Conservation (phyloP, 2,329 filamentous ascomycete species). For the Fusarium sp. region DNA sequence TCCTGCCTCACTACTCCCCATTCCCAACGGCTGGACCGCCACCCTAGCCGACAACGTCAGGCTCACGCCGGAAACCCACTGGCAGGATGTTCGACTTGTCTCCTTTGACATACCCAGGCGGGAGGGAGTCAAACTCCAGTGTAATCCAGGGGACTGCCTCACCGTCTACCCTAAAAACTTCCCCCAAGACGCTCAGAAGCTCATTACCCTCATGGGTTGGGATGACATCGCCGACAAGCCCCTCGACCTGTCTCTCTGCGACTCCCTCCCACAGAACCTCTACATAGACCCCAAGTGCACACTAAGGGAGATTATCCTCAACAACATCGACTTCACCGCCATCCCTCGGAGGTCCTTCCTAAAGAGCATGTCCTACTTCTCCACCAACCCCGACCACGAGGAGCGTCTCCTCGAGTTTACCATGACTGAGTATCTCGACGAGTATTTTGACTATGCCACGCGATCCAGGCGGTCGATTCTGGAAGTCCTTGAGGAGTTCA, state of each 20-base stretch:
- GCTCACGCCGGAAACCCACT: slow-evolving; percentile 81
- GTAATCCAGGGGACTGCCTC: slow-evolving; percentile 81
- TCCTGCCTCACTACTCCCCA: slow-evolving; percentile 59
- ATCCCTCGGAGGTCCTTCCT: slow-evolving; percentile 93
- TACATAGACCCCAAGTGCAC: slow-evolving; percentile 63
- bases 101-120: slow-evolving; percentile 63
- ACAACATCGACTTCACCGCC: slow-evolving; percentile 89
- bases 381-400: slow-evolving; percentile 77
- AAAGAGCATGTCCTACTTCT: slow-evolving; percentile 80
- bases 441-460: slow-evolving; percentile 96
- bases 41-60: slow-evolving; percentile 75
- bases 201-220: slow-evolving; percentile 87
- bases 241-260: slow-evolving; percentile 63
- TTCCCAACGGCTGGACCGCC: slow-evolving; percentile 68
- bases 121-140: slow-evolving; percentile 45
- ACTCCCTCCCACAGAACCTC: slow-evolving; percentile 50
- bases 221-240: slow-evolving; percentile 75
- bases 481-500: slow-evolving; percentile 92
- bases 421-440: slow-evolving; percentile 82
- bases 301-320: slow-evolving; percentile 79
- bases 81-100: slow-evolving; percentile 94
- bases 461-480: slow-evolving; percentile 90
- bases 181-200: slow-evolving; percentile 78
- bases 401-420: slow-evolving; percentile 88
- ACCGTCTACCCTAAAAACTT: slow-evolving; percentile 91